These are phyloP conservation scores for Venturia oleaginea DNA, from an alignment of 2,329 filamentous ascomycete species.

Conservation along the genomic window DNA sequence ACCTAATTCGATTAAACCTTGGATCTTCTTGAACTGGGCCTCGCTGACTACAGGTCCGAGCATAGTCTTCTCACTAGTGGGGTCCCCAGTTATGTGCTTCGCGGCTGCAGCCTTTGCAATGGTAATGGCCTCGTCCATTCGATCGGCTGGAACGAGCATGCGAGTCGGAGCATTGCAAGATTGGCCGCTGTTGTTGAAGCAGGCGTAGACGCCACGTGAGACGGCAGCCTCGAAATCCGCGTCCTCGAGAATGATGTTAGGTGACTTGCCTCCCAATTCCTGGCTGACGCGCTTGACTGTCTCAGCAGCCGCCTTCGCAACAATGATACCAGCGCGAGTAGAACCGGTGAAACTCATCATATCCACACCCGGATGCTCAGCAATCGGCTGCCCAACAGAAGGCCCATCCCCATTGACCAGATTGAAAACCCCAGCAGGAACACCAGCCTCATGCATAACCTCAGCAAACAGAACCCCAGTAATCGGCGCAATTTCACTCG, in stretches of 20 bases:
- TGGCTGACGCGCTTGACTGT: slow-evolving; percentile 55
- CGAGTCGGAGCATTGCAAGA: slow-evolving; percentile 52
- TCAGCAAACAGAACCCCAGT: slow-evolving; percentile 52
- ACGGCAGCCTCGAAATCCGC: slow-evolving; percentile 52
- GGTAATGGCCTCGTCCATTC: slow-evolving; percentile 55
- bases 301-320: slow-evolving; percentile 63
- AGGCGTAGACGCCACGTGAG: slow-evolving; percentile 55
- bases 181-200: slow-evolving; percentile 51
- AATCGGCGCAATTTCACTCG: slow-evolving; percentile 50
- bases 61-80: slow-evolving; percentile 59
- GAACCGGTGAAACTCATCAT: slow-evolving; percentile 76
- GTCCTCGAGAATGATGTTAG: slow-evolving; percentile 48
- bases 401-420: slow-evolving; percentile 63
- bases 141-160: slow-evolving; percentile 47
- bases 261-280: slow-evolving; percentile 52
- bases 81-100: slow-evolving; percentile 58
- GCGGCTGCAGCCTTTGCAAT: slow-evolving; percentile 49
- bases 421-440: slow-evolving; percentile 70
- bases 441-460: slow-evolving; percentile 62
- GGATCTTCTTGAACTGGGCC: slow-evolving; percentile 59
- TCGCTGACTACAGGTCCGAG: slow-evolving; percentile 69
- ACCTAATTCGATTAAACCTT: slow-evolving; percentile 60
- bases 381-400: slow-evolving; percentile 59
- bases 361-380: slow-evolving; percentile 57
- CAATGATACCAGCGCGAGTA: slow-evolving; percentile 60